Base-by-base conservation (phyloP, 2,329 filamentous ascomycete genomes). In the Sporothrix curviconia region DNA sequence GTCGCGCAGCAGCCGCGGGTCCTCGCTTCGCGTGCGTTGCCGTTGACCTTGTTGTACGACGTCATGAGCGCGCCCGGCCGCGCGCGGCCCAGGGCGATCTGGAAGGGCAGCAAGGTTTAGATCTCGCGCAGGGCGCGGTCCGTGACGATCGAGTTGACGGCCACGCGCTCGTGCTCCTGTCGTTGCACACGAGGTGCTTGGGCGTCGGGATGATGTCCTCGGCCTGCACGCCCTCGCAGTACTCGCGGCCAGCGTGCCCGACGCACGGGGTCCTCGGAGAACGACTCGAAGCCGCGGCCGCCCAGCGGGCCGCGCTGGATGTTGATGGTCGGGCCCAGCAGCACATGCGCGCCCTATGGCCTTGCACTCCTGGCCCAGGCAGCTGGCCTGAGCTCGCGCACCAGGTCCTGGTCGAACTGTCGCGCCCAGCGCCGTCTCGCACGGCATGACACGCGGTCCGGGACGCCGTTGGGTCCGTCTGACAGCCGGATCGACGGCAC, bases 311-410 rank as follows among this genome's bases (percentile, higher is more conserved):
- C 69, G 32, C 72, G 66, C 55, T 73, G 71, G 54, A 73, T 72
- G 64, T 70, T 75, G 59, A 75, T 71, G 0, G 74, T 76, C 1
- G 86, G 86, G 6, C 85, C 86, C 32, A 89, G 76, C 64, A 85
- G 80, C 12, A 87, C 78, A 66, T 89, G 84, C 17, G 86, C 77
- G 57, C 86, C 86, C 71, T 89, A n/a, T 90, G 58, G 72, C 80
- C 59, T 77, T 78, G 65, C 84, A 80, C 67, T 90, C 86, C 55
- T 78, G 71, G 12, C 83, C 86, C 80, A 89, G n/a, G 86, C 57
- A 82, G 80, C 60, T 78, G 71, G 42, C 86, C 86, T 32, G n/a
- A 84, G 82, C 46, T 76, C 73, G 66, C 82, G 83, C 58, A 85
- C 80, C 39, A 88, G 76, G 17, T 76, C 71, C 58, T 78, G 78